Base-by-base conservation (phyloP, 2,329 filamentous ascomycete species). In the Sphaerulina populicola region DNA sequence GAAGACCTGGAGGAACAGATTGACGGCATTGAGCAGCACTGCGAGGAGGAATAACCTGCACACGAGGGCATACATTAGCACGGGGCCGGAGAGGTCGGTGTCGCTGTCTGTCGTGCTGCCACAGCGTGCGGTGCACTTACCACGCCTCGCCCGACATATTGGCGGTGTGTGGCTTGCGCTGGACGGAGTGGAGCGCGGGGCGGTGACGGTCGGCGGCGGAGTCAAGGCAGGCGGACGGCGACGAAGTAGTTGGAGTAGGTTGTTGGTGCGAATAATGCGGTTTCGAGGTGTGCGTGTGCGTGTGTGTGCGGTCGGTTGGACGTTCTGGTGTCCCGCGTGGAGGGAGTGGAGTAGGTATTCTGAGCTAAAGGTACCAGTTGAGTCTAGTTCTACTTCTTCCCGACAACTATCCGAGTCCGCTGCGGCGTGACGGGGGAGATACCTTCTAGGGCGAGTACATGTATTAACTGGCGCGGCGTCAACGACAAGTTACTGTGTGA, bases 1-100 rank as follows among this genome's bases (percentile, higher is more conserved):
- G 81, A 98, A 98, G 65, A 98, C 93, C 77, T 98, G 94, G 52
- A 98, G 80, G 74, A 98, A 98, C 68, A 98, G 81, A 79, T 98
- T 98, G 82, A 98, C 90, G 77, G 93, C 93, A 77, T 98, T 98
- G 78, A 98, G 94, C 71, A 98, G 81, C 73, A 98, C 94, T 74
- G 91, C 85, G 74, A 98, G 80, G 66, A 98, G 83, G 77, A 94
- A 98, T 71, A 98, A 78, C 93, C 93, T 67, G 59, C 8, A 12
- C 15, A 41, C 35, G 11, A 3, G 18, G 4, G 15, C n/a, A 48
- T 36, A 30, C 49, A 18, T 42, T 38, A 18, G 48, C 31, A 27
- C 23, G 5, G 23, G 23, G 23, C 6, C 3, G 6, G 23, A 27
- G 23, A 27, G 49, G 18, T 18, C 18, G 18, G 54, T 23, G 29